These are phyloP conservation scores for Russula virescens DNA, from an alignment of 768 basidiomycete species.

Conservation along the genomic window DNA sequence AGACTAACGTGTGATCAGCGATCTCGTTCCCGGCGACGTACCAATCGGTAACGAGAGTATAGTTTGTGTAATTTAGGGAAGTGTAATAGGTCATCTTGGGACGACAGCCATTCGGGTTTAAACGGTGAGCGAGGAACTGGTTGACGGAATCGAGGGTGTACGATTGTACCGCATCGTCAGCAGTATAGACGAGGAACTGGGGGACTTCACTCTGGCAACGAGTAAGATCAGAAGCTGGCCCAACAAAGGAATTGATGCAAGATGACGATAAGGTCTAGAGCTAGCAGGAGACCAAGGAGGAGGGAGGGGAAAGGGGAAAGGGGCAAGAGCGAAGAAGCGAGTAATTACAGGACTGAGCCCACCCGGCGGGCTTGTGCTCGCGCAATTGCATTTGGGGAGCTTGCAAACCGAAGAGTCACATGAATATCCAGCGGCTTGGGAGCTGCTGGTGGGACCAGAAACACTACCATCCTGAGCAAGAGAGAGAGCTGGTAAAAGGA, in stretches of 20 bases:
- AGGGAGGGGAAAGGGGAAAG: not conserved
- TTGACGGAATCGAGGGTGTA: constrained; percentile 73
- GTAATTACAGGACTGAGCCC: constrained; percentile 55
- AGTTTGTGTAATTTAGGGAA: constrained; percentile 69
- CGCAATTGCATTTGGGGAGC: constrained; percentile 67
- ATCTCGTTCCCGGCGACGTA: constrained; percentile 81
- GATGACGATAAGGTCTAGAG: not conserved
- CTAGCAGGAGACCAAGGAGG: not conserved
- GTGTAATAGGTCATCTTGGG: constrained; percentile 74
- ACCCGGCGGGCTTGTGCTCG: constrained; percentile 67
- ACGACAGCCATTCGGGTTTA: constrained; percentile 72
- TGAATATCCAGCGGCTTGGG: constrained; percentile 58
- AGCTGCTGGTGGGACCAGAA: constrained; percentile 46
- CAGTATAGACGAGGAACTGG: constrained; percentile 67
- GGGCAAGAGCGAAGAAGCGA: no score
- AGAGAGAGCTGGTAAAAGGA: constrained; percentile 25
- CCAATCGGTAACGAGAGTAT: constrained; percentile 73
- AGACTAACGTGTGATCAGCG: constrained; percentile 64
- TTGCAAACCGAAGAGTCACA: constrained; percentile 61
- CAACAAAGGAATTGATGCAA: not conserved
- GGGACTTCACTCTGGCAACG: constrained; percentile 50
- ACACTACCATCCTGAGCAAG: constrained; percentile 45
- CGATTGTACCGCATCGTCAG: constrained; percentile 70
- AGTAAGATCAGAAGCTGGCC: not conserved
- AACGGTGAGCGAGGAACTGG: constrained; percentile 66